A percentile compares a stretch with the other conserved stretches of the same genome.
Evolutionary conservation across 352 stramenopile species (phyloP).

Genomic region (Pythium rishiriense): DNA sequence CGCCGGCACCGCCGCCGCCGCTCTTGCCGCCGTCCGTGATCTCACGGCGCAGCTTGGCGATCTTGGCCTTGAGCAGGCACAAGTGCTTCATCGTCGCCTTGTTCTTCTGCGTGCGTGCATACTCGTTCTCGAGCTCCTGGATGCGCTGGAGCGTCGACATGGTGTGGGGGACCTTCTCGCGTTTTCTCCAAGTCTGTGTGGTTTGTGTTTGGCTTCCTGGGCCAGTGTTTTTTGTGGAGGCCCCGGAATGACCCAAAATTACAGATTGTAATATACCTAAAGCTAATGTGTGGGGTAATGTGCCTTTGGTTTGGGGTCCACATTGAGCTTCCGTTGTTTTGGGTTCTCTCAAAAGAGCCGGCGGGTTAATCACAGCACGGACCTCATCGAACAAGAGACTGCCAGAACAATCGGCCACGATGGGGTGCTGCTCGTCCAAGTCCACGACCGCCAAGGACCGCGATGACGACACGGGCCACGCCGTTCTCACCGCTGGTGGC

Average conservation of each 20-base stretch:
- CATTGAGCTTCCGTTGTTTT: conserved; percentile 4
- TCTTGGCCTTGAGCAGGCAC: conserved; percentile 97
- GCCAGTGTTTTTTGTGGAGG: conserved; percentile 23
- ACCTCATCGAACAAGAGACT: background rate
- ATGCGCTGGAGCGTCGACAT: conserved; percentile 72
- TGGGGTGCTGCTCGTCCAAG: conserved; percentile 79
- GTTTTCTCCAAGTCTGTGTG: background rate
- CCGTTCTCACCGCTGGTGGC: conserved; percentile 10
- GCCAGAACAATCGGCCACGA: conserved; percentile 25
- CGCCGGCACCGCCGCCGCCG: conserved; percentile 55
- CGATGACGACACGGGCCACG: conserved; percentile 17
- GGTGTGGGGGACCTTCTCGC: background rate
- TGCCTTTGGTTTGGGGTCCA: background rate
- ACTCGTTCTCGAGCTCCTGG: conserved; percentile 89
- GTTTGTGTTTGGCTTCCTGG: conserved; percentile 6
- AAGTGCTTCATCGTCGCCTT: conserved; percentile 99
- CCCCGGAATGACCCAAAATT: background rate
- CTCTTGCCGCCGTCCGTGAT: conserved; percentile 84
- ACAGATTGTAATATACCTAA: background rate
- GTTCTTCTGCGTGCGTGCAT: conserved; percentile 99
- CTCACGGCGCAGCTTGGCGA: conserved; percentile 96
- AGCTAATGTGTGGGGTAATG: background rate
- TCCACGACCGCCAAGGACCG: conserved; percentile 37
- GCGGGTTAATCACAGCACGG: background rate
- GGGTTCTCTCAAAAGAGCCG: conserved; percentile 12